Evolutionary conservation across 805 yeast genomes (phyloP).

Genomic region (Candida andamanensis): DNA sequence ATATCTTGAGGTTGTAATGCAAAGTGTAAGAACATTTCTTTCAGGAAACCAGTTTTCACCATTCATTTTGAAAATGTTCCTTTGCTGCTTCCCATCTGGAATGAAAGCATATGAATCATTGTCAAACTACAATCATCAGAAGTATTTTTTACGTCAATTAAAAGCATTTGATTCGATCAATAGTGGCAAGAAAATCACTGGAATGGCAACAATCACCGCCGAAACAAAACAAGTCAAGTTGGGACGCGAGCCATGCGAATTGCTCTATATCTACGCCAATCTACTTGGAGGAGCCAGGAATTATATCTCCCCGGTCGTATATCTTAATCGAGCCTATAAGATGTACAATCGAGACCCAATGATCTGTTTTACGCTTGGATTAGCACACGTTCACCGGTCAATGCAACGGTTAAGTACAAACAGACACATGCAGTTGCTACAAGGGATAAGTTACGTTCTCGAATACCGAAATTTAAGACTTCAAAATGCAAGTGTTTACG

Average conservation of each 20-base stretch:
- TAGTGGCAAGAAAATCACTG: constrained; percentile 49
- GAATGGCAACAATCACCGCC: constrained; percentile 72
- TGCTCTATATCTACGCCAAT: constrained; percentile 75
- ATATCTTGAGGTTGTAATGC: constrained; percentile 43
- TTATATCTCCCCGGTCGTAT: constrained; percentile 76
- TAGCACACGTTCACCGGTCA: constrained; percentile 83
- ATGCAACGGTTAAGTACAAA: constrained; percentile 85
- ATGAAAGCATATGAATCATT: constrained; percentile 52
- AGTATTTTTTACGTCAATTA: constrained; percentile 81
- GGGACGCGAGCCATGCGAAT: constrained; percentile 53
- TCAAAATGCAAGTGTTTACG: constrained; percentile 36
- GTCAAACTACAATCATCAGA: constrained; percentile 80
- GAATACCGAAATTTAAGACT: constrained; percentile 61
- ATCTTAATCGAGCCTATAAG: constrained; percentile 65
- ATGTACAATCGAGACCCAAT: constrained; percentile 72
- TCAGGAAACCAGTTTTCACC: constrained; percentile 74
- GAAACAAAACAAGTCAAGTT: constrained; percentile 37
- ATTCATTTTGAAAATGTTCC: constrained; percentile 58
- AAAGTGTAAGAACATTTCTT: constrained; percentile 57
- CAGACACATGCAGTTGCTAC: constrained; percentile 82
- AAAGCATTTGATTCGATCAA: constrained; percentile 80
- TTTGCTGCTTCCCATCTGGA: constrained; percentile 64
- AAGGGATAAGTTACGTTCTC: constrained; percentile 73
- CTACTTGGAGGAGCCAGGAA: constrained; percentile 77
- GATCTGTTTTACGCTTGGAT: constrained; percentile 66